Evolutionary conservation across 2,329 filamentous ascomycete species (phyloP), one percentile per base, ranked within the genome.

Genomic region (Verticillium alfalfae): DNA sequence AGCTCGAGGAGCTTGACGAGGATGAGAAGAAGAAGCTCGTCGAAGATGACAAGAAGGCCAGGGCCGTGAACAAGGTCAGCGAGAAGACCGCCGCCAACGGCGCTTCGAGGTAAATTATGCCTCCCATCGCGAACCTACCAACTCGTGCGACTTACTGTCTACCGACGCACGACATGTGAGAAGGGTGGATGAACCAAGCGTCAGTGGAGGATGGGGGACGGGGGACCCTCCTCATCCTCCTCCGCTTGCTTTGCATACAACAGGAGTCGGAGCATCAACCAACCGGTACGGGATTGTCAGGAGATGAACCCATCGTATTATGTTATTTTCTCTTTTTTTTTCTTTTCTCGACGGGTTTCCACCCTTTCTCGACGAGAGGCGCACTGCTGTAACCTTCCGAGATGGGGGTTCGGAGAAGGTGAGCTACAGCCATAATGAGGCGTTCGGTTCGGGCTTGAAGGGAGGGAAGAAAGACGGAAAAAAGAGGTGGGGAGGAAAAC

Each of bases 1-100:
- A 86, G 26, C 45, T 52, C 7, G 85, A 70, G 6, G 67, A 70
- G 31, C 63, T 66, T n/a, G 62, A 69, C 58, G 36, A 67, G 64
- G 67, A 66, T 41, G 59, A 64, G 36, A 68, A 74, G 65, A 61
- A 67, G 57, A 65, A 62, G 59, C 59, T 3, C 16, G 4, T 52
- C 45, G 45, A 52, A 22, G 45, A 52, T 10, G 45, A 52, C 18
- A 52, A 52, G 45, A 52, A 52, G 45, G 18, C n/a, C 45, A 9
- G 18, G 18, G 18, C 18, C 9, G 12, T 7, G 45, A 18, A n/a
- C 8, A n/a, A 18, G 6, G 45, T 52, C 45, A 9, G 5, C 18
- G 45, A 52, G 45, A 52, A 52, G 45, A 18, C 9, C 12, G 45
- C 45, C 45, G 12, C n/a, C 9, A 52, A 52, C 45, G 45, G 45